These are phyloP conservation scores for Trametes elegans DNA, from an alignment of 768 basidiomycete species.

Conservation along the genomic window DNA sequence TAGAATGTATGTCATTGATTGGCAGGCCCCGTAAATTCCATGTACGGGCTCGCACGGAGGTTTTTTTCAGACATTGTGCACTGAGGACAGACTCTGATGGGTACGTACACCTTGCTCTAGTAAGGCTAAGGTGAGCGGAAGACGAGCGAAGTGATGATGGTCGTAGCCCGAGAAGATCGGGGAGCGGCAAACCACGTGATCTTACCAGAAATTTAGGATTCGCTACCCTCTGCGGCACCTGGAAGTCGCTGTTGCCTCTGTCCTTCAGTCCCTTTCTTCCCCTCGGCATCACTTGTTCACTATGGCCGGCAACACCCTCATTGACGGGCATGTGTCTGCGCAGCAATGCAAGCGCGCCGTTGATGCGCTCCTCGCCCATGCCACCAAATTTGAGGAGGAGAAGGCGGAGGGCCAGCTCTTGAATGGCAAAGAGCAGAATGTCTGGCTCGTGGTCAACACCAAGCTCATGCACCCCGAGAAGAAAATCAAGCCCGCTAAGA, in stretches of 20 bases:
- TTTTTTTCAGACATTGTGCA: no score
- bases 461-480: constrained; percentile 77
- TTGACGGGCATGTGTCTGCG: constrained; percentile 68
- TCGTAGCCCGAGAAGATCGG: neutral
- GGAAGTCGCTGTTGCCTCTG: neutral
- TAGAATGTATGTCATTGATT: no score
- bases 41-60: no score
- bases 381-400: constrained; percentile 58
- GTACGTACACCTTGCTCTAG: no score
- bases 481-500: constrained; percentile 77
- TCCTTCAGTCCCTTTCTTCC: neutral
- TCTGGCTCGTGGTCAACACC: constrained; percentile 88
- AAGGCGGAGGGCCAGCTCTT: constrained; percentile 74
- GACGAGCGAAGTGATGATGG: no score
- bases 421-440: constrained; percentile 73
- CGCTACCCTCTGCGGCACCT: neutral
- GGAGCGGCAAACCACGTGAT: neutral
- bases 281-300: neutral
- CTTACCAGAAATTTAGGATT: constrained; percentile 3
- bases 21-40: no score
- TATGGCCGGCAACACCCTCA: constrained; percentile 34
- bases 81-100: no score
- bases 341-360: constrained; percentile 78
- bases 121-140: no score
- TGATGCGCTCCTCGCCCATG: constrained; percentile 72